Percentiles rank a stretch among this genome's conserved stretches.
Conservation (phyloP, 2,329 filamentous ascomycete genomes). For the Boeremia exigua region DNA sequence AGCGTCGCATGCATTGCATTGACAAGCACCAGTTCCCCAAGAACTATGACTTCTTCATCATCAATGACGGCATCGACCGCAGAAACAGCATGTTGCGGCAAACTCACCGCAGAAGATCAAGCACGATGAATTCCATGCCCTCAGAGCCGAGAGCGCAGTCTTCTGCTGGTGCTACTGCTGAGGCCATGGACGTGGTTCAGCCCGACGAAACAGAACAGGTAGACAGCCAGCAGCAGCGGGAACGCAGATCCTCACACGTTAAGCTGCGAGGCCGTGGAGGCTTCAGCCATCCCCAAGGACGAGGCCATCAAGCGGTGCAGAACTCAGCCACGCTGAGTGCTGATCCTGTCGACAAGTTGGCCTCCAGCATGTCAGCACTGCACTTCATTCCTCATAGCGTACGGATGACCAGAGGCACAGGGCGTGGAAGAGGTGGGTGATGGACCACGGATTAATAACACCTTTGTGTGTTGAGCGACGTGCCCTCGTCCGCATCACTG, state of each 20-base stretch:
- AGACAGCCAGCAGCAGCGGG: slow-evolving; percentile 17
- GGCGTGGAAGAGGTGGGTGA: slow-evolving; percentile 25
- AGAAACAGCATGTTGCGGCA: slow-evolving; percentile 74
- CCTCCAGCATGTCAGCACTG: slow-evolving; percentile 72
- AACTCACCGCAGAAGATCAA: slow-evolving; percentile 43
- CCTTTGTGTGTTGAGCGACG: too few relatives aligned
- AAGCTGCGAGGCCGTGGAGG: slow-evolving; percentile 41
- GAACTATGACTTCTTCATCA: slow-evolving; percentile 61
- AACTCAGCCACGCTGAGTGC: slow-evolving; percentile 37
- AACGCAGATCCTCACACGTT: slow-evolving; percentile 23
- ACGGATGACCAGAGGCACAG: slow-evolving; percentile 28
- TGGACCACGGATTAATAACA: background rate
- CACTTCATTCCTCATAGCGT: slow-evolving; percentile 68
- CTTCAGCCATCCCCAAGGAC: slow-evolving; percentile 33
- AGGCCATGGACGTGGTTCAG: slow-evolving; percentile 33
- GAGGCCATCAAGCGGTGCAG: background rate
- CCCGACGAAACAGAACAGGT: slow-evolving; percentile 18
- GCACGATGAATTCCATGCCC: slow-evolving; percentile 26
- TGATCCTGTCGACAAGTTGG: slow-evolving; percentile 67
- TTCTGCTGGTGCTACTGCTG: slow-evolving; percentile 22
- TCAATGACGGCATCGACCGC: slow-evolving; percentile 88
- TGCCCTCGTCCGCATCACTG: too few relatives aligned
- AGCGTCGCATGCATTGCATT: slow-evolving; percentile 85
- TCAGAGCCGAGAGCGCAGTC: slow-evolving; percentile 26
- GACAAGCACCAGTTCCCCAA: slow-evolving; percentile 93